Percentiles rank a stretch among this genome's conserved stretches.
These are phyloP conservation scores for Cercophora newfieldiana DNA, from an alignment of 495 filamentous ascomycete species.

Conservation along the genomic window DNA sequence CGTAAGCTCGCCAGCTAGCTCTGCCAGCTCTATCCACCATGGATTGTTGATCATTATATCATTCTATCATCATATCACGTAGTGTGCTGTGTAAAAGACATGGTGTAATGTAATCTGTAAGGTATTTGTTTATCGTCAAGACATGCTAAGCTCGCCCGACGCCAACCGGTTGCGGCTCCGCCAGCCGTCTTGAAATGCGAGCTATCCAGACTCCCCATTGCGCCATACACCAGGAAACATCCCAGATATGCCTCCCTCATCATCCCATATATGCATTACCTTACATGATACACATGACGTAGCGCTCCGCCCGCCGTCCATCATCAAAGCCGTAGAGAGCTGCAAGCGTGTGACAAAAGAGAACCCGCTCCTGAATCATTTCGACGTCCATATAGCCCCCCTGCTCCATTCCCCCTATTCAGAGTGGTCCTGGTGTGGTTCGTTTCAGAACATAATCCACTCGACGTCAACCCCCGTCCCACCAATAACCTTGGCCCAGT, in stretches of 20 bases:
- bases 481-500: constrained; percentile 77
- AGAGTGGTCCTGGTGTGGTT: too few species aligned
- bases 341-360: constrained; percentile 2
- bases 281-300: constrained; percentile 20
- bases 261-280: constrained; percentile 12
- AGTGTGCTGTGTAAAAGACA: too few species aligned
- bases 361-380: background rate
- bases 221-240: background rate
- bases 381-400: background rate
- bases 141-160: background rate
- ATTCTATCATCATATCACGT: too few species aligned
- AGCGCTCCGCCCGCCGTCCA: background rate
- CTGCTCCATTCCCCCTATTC: background rate
- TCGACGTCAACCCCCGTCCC: constrained; percentile 68
- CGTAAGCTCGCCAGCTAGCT: too few species aligned
- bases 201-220: background rate
- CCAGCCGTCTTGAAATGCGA: background rate
- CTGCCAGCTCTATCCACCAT: background rate
- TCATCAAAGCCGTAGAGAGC: constrained; percentile 4
- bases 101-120: background rate
- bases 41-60: too few species aligned
- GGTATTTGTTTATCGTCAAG: background rate
- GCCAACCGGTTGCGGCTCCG: background rate
- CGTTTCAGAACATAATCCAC: constrained; percentile 75
- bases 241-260: background rate